Evolutionary conservation across 495 filamentous ascomycete genomes (phyloP), one percentile per base, ranked within the genome.

Genomic region (Xylaria curta): DNA sequence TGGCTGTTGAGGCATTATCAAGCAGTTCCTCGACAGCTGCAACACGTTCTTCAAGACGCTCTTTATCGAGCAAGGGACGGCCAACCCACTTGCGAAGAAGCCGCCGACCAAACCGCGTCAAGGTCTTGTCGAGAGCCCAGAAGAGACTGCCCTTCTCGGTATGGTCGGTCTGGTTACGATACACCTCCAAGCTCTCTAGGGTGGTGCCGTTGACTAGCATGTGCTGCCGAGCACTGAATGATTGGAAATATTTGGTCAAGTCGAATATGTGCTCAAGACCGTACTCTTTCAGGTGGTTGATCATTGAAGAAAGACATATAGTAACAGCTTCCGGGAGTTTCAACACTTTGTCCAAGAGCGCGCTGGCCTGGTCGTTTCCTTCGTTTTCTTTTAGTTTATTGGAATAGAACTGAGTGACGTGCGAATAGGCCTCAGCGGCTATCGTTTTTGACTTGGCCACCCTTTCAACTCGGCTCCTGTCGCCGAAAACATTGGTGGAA

Each of bases 161-260:
- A 67, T 95, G 87, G 76, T 99, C 95, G 0, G 96, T 98, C 72
- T 94, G 90, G 72, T 99, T 99, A 36, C 95, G 90, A 79, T 98
- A 99, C 2, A 99, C 93, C 79, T 99, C 96, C 17, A 99, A 85
- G 76, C 93, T 97, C 17, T 94, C 94, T 46, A 99, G 78, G 0
- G 94, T 99, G 68, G 97, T 99, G 21, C 95, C 96, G 76, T 97
- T 98, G 71, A 99, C 85, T 4, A 98, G 85, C 96, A 99, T 98
- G 75, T 98, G 94, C 17, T 95, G 94, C 36, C 96, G 86, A 2
- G 95, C 93, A 76, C 93, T 97, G 81, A 99, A 99, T 0, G 95
- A 93, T 77, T 98, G 92, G 81, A 99, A 99, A 78, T 98, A 97
- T 73, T 97, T 97, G 9, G 96, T 98, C 42, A 99, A 81, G 77